Percentiles rank a stretch among this genome's conserved stretches.
phyloP scores from a whole-genome alignment of 495 filamentous ascomycete species.

The Aspergillus ostianus region DNA sequence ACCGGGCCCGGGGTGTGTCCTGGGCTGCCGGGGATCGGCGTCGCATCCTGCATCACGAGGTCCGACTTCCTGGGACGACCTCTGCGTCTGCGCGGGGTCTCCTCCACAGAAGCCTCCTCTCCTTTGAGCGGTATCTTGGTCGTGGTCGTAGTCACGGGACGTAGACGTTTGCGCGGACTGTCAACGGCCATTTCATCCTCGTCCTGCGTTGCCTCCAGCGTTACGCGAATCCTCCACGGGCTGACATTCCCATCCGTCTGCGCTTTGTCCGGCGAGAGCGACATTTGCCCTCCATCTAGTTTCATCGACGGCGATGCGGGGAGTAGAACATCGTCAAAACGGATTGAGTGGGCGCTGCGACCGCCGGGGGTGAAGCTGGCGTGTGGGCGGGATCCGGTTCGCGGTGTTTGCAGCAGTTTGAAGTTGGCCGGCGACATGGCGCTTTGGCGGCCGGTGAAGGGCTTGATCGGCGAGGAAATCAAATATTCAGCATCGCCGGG shows the following conservation, averaged over 20 bases:
- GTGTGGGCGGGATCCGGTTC: constrained; percentile 27
- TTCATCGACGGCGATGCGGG: constrained; percentile 42
- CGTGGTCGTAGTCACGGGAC: constrained; percentile 46
- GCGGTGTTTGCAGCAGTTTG: constrained; percentile 33
- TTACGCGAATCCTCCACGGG: constrained; percentile 59
- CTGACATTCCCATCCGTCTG: constrained; percentile 40
- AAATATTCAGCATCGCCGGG: constrained; percentile 46
- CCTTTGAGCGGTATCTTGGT: constrained; percentile 56
- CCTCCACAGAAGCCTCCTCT: constrained; percentile 32
- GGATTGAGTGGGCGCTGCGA: constrained; percentile 41
- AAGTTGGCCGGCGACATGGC: constrained; percentile 40
- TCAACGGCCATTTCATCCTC: constrained; percentile 36
- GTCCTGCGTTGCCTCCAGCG: constrained; percentile 56
- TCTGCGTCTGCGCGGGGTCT: constrained; percentile 38
- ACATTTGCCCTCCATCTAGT: constrained; percentile 30
- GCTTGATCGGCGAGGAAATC: constrained; percentile 44
- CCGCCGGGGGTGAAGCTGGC: constrained; percentile 40
- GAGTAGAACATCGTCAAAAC: constrained; percentile 46
- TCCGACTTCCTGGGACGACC: constrained; percentile 49
- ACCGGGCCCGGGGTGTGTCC: constrained; percentile 34
- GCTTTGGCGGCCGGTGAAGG: constrained; percentile 43
- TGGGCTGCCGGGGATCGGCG: constrained; percentile 37
- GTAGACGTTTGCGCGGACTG: constrained; percentile 35
- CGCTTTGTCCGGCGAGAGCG: constrained; percentile 38
- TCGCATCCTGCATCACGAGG: constrained; percentile 25